These are phyloP conservation scores for Euphorbia corollata DNA, from an alignment of 441 rosid genomes.

Conservation along the genomic window DNA sequence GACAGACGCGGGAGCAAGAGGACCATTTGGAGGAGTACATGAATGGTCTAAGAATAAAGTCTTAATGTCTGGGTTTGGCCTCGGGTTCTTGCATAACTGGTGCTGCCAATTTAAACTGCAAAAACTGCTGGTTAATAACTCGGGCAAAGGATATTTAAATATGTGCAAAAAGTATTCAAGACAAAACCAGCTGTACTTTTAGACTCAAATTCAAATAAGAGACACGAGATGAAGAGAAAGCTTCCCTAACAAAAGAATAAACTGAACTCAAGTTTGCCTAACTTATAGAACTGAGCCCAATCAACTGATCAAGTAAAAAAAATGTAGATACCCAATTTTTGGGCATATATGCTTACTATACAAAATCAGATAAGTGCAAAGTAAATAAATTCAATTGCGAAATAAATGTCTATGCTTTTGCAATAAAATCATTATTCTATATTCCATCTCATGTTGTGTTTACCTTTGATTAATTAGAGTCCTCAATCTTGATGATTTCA, in stretches of 20 bases:
- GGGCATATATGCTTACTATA: background rate
- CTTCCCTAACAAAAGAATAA: background rate
- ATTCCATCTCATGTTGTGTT: constrained; percentile 5
- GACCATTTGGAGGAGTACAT: constrained; percentile 73
- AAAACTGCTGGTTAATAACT: constrained; percentile 12
- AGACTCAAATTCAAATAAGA: background rate
- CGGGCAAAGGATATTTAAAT: background rate
- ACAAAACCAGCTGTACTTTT: background rate
- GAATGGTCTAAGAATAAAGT: constrained; percentile 81
- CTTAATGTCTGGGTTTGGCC: constrained; percentile 80
- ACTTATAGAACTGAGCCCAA: background rate
- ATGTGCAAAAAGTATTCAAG: background rate
- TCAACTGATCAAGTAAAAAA: background rate
- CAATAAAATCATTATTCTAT: background rate
- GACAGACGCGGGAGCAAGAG: constrained; percentile 66
- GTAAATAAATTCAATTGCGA: background rate
- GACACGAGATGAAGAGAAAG: background rate
- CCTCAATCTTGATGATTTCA: constrained; percentile 77
- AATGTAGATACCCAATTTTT: too few species aligned
- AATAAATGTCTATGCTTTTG: background rate
- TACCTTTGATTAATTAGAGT: constrained; percentile 91
- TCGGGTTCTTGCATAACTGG: constrained; percentile 77
- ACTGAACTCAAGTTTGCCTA: background rate
- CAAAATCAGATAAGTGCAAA: background rate
- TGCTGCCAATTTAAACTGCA: constrained; percentile 94